Conservation (phyloP, 805 yeast species). For the Myxozyma mucilagina region DNA sequence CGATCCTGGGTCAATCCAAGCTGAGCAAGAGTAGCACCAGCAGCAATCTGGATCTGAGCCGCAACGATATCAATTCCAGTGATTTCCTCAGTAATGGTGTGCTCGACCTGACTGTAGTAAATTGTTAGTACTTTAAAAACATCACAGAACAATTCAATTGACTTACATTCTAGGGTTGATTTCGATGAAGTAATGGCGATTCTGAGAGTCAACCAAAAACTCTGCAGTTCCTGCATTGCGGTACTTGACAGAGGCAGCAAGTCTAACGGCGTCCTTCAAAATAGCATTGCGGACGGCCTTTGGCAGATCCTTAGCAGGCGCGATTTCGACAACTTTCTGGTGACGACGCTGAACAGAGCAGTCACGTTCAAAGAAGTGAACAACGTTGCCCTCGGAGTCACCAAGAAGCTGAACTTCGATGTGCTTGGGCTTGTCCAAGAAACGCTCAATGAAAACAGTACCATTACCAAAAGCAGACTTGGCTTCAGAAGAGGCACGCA, state of each 20-base stretch:
- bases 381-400: conserved; percentile 89
- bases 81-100: conserved; percentile 97
- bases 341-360: conserved; percentile 99
- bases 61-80: conserved; percentile 98
- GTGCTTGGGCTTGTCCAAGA: conserved; percentile 93
- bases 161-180: conserved; percentile 82
- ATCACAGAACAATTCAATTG: not conserved
- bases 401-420: conserved; percentile 96
- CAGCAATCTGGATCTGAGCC: conserved; percentile 98
- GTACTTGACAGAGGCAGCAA: conserved; percentile 86
- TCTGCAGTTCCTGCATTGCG: conserved; percentile 99
- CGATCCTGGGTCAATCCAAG: conserved; percentile 91
- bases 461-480: conserved; percentile 96
- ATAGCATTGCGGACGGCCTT: conserved; percentile 83
- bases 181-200: conserved; percentile 96
- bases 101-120: conserved; percentile 76
- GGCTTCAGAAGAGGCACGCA: conserved; percentile 93
- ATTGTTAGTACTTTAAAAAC: not conserved
- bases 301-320: conserved; percentile 93
- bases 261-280: conserved; percentile 88
- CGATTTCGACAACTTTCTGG: conserved; percentile 97
- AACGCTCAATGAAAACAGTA: conserved; percentile 95
- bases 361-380: conserved; percentile 95
- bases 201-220: conserved; percentile 87
- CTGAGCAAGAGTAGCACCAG: conserved; percentile 92